phyloP scores from a whole-genome alignment of 2,329 filamentous ascomycete species.

The Polytolypa hystricis region DNA sequence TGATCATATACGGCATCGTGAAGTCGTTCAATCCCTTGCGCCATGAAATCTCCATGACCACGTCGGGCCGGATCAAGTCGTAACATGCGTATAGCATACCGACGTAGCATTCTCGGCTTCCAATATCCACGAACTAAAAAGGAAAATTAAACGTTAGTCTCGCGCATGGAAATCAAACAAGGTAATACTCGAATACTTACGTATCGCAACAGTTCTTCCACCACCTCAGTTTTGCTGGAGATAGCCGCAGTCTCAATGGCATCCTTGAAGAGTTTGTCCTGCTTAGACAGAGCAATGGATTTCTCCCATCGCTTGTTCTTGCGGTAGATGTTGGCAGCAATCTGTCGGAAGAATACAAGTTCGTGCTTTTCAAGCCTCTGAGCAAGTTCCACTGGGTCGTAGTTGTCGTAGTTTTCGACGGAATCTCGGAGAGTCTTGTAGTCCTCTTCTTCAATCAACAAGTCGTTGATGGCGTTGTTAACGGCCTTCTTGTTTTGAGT shows the following conservation, averaged over 20 bases:
- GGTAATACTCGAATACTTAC: constrained; percentile 52
- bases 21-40: constrained; percentile 89
- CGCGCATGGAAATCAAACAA: background rate
- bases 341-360: constrained; percentile 97
- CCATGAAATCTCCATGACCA: constrained; percentile 95
- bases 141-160: constrained; percentile 22
- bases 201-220: constrained; percentile 91
- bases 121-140: constrained; percentile 89
- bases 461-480: constrained; percentile 94
- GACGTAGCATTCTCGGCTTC: constrained; percentile 98
- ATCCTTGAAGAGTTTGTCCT: constrained; percentile 99
- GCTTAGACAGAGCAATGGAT: constrained; percentile 92
- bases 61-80: constrained; percentile 84
- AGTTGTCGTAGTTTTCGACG: constrained; percentile 98
- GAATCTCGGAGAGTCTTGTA: constrained; percentile 98
- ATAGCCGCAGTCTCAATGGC: constrained; percentile 95
- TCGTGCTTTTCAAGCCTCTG: constrained; percentile 93
- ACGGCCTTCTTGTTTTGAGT: constrained; percentile 95
- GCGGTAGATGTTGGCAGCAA: constrained; percentile 95
- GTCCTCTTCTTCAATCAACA: constrained; percentile 97
- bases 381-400: constrained; percentile 87
- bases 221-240: constrained; percentile 78
- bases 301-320: constrained; percentile 99
- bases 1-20: constrained; percentile 99
- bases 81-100: constrained; percentile 99